These are phyloP conservation scores for Fusarium succisae DNA, from an alignment of 2,329 filamentous ascomycete species.

Conservation along the genomic window DNA sequence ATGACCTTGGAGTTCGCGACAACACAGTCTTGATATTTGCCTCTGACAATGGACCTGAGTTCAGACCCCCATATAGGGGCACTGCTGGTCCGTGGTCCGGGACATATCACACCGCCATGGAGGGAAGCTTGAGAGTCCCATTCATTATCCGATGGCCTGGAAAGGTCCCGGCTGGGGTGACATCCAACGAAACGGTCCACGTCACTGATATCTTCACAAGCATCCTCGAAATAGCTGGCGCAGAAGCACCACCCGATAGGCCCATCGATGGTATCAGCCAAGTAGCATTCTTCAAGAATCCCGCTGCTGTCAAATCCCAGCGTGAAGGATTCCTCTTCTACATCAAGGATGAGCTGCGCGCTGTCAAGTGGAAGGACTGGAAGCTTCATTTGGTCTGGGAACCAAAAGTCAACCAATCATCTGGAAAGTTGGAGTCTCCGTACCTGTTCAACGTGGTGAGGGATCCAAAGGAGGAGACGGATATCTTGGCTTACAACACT, in stretches of 20 bases:
- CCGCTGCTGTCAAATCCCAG: conserved; percentile 17
- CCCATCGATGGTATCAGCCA: conserved; percentile 47
- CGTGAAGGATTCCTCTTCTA: conserved; percentile 47
- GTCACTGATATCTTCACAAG: conserved; percentile 48
- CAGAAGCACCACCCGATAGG: conserved; percentile 36
- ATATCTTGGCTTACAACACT: conserved; percentile 45
- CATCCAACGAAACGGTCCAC: conserved; percentile 47
- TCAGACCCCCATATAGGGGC: conserved; percentile 44
- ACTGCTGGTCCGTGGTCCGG: conserved; percentile 49
- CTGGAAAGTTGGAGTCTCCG: conserved; percentile 45
- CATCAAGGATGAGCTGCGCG: conserved; percentile 48
- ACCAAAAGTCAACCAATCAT: conserved; percentile 47
- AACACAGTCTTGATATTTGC: conserved; percentile 50
- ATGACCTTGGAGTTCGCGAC: conserved; percentile 39
- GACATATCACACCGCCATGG: conserved; percentile 50
- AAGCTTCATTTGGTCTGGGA: conserved; percentile 49
- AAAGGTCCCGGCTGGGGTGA: conserved; percentile 37
- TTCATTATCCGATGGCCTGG: conserved; percentile 50
- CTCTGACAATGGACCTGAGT: conserved; percentile 50
- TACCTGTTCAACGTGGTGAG: conserved; percentile 46
- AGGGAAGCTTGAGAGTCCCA: conserved; percentile 48
- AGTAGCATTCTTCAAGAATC: conserved; percentile 40
- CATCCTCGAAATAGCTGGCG: conserved; percentile 40
- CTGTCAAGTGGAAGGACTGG: conserved; percentile 50
- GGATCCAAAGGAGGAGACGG: conserved; percentile 48